Evolutionary conservation across 257 asterid genomes (phyloP), one percentile per base, ranked within the genome.

Genomic region (Salvia rosmarinus): DNA sequence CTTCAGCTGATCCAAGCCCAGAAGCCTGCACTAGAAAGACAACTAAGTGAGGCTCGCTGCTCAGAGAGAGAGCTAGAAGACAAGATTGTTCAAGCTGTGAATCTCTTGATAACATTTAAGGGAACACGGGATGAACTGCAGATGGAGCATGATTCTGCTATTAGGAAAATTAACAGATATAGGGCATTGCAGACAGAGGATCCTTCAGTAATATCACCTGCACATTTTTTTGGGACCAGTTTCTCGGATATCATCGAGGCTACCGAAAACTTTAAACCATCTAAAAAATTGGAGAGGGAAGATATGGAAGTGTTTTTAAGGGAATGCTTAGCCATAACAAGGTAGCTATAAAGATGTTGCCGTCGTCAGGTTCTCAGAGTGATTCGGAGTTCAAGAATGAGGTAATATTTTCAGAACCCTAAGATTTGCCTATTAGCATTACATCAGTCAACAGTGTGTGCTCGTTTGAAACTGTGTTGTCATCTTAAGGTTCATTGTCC

Each of bases 331-430:
- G 77, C 80, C 79, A 83, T 67, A 72, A 73, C 63, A 86, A 84
- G 82, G 91, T 88, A 71, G 97, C 96, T 77, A 88, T 94, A 72
- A 94, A 81, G 85, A 87, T 94, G 96, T 68, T 94, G 73, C 93
- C 92, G 6, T 85, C 89, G 49, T 77, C 79, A 68, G 94, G 92
- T 80, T 85, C 90, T 74, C 87, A 78, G 74, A 89, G 95, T 71
- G 96, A 89, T 77, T 72, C 80, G 0, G 96, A 89, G 75, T 94
- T 94, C 84, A 86, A 76, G 80, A 75, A 77, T 61, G 87, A 93
- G 95, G 98, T 90, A 80, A 75, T 34, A 68, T 59, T 14, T 51
- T 34, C 20, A 1, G 23, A 28, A 23, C 55, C 47, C 37, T 23
- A 4, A 59, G 17, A 50, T 69, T 39, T 39, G 46, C 54, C 25